Conservation (phyloP, 371 early-diverging fungal genomes). For the Saksenaea oblongispora region DNA sequence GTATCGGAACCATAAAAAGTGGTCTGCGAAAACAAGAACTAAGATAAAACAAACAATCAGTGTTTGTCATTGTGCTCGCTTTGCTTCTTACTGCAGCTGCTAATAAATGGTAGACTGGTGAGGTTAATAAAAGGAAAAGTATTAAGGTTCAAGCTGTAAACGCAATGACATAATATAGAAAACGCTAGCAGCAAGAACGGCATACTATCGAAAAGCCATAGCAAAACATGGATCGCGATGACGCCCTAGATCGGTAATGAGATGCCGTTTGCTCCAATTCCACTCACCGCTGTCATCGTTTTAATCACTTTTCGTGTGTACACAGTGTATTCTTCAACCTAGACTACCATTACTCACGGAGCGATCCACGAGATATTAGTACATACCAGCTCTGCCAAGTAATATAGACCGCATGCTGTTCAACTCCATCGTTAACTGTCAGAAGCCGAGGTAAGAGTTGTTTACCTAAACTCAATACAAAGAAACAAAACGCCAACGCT, state of each 20-base stretch:
- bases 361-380: neutral
- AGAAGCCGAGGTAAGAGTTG: too few relatives aligned
- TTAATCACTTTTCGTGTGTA: slow-evolving; percentile 76
- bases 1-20: slow-evolving; percentile 87
- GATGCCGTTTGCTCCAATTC: neutral
- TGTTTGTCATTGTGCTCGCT: neutral
- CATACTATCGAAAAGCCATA: slow-evolving; percentile 70
- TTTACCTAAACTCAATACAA: slow-evolving; percentile 48
- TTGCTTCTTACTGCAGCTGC: slow-evolving; percentile 63
- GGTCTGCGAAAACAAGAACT: slow-evolving; percentile 80
- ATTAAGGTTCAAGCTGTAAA: slow-evolving; percentile 70
- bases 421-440: neutral
- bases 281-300: slow-evolving; percentile 62
- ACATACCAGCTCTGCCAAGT: slow-evolving; percentile 70
- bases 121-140: slow-evolving; percentile 76
- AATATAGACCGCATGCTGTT: slow-evolving; percentile 85
- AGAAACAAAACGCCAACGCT: slow-evolving; percentile 42
- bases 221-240: slow-evolving; percentile 60
- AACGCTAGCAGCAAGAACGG: slow-evolving; percentile 66
- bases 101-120: slow-evolving; percentile 62
- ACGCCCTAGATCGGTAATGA: slow-evolving; percentile 41
- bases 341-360: slow-evolving; percentile 14
- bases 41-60: neutral
- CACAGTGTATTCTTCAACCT: slow-evolving; percentile 84
- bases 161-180: slow-evolving; percentile 68